phyloP scores from a whole-genome alignment of 768 basidiomycete species.

The Boletus huronensis region DNA sequence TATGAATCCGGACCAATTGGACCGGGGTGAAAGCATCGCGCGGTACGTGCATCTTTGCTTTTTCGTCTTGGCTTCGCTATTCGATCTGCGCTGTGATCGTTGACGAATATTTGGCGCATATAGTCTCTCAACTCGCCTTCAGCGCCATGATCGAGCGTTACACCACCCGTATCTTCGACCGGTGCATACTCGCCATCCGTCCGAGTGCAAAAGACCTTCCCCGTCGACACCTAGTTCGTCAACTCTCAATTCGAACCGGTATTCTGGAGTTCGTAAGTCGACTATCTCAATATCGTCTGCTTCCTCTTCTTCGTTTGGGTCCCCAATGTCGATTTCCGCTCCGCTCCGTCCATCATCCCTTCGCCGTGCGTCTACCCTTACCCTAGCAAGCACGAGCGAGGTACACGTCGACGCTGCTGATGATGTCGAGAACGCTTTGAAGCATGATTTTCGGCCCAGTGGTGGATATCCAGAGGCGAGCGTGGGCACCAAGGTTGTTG shows the following conservation, averaged over 20 bases:
- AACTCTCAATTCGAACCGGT: conserved; percentile 50
- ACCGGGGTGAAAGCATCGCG: conserved; percentile 49
- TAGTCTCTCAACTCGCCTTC: conserved; percentile 66
- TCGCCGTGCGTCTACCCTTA: conserved; percentile 35
- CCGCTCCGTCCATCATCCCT: conserved; percentile 44
- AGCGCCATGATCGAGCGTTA: conserved; percentile 57
- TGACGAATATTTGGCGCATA: conserved; percentile 16
- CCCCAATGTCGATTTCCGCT: conserved; percentile 36
- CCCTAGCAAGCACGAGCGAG: conserved; percentile 23
- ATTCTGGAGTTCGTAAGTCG: conserved; percentile 26
- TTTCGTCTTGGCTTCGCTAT: conserved; percentile 1
- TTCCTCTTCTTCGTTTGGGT: conserved; percentile 34
- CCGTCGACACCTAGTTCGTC: conserved; percentile 64
- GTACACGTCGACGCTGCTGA: conserved; percentile 4
- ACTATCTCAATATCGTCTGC: conserved; percentile 27
- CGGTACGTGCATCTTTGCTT: conserved; percentile 45
- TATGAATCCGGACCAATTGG: conserved; percentile 49
- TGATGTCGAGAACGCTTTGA: conserved; percentile 11
- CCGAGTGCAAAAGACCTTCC: conserved; percentile 23
- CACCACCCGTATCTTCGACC: conserved; percentile 59
- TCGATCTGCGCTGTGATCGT: conserved; percentile 1
- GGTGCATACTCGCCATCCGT: conserved; percentile 25
- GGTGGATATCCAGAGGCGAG: conserved; percentile 16
- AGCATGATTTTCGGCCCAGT: conserved; percentile 9
- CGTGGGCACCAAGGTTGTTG: conserved; percentile 18